Percentiles rank a stretch among this genome's conserved stretches.
These are phyloP conservation scores for Fusarium vanettenii DNA, from an alignment of 2,329 filamentous ascomycete genomes.

Conservation along the genomic window DNA sequence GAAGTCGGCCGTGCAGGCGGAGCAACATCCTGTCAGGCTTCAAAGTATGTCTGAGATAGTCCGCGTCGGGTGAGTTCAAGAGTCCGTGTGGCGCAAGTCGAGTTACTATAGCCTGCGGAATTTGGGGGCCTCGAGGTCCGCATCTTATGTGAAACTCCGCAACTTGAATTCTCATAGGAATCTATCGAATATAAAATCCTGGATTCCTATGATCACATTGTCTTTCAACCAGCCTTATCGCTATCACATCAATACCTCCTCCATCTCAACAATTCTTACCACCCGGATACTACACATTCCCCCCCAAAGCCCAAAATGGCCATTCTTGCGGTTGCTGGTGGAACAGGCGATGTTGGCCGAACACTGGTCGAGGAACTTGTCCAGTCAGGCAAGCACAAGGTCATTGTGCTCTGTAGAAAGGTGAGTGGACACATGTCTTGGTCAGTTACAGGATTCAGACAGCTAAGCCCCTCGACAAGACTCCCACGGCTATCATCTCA, in stretches of 20 bases:
- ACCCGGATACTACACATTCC: not conserved
- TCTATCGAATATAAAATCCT: not conserved
- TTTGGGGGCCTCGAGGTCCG: not conserved
- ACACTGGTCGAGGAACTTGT: not conserved
- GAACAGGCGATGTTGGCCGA: not conserved
- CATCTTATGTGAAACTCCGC: not conserved
- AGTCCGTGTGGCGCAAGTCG: not conserved
- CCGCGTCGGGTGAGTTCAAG: not conserved
- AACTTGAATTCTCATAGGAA: not conserved
- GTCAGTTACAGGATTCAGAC: not conserved
- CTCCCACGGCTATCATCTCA: not conserved
- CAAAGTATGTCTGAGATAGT: not conserved
- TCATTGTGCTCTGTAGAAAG: not conserved
- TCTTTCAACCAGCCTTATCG: not conserved
- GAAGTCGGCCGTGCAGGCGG: not conserved
- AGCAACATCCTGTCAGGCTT: not conserved
- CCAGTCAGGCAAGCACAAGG: not conserved
- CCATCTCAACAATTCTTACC: not conserved
- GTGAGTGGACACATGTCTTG: not conserved
- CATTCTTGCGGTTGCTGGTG: not conserved
- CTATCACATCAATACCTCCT: not conserved
- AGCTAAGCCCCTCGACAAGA: not conserved
- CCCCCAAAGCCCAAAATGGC: not conserved
- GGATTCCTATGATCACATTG: not conserved
- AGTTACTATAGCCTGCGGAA: not conserved